A percentile compares a stretch with the other conserved stretches of the same genome.
phyloP scores from a whole-genome alignment of 768 basidiomycete species.

The Suillus weaverae region DNA sequence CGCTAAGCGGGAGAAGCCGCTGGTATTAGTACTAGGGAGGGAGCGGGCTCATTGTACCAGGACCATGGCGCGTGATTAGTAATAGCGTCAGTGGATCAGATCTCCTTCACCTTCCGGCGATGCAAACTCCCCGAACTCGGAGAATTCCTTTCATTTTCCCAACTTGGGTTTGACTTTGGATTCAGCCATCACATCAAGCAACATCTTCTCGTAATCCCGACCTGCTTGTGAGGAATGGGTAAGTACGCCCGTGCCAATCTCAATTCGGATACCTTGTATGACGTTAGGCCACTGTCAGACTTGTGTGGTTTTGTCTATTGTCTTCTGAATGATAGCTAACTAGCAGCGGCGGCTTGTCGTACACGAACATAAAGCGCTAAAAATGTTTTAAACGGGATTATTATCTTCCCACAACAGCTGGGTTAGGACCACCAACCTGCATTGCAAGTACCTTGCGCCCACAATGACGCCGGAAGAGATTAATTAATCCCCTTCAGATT shows the following conservation, averaged over 20 bases:
- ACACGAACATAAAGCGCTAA: background rate
- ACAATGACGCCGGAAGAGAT: background rate
- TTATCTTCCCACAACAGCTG: background rate
- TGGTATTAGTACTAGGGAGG: background rate
- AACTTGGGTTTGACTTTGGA: conserved; percentile 2
- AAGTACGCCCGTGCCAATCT: background rate
- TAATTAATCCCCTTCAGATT: background rate
- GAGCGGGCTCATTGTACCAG: background rate
- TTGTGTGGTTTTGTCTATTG: background rate
- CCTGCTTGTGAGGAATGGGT: background rate
- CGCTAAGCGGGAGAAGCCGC: background rate
- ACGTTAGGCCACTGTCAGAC: background rate
- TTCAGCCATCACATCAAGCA: background rate
- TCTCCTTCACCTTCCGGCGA: conserved; percentile 33
- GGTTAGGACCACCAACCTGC: background rate
- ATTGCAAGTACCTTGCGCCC: background rate
- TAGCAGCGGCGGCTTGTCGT: background rate
- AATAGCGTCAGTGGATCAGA: conserved; percentile 21
- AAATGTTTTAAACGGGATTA: background rate
- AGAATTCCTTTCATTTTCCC: conserved; percentile 21
- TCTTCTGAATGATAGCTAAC: background rate
- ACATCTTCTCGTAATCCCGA: background rate
- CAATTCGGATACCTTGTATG: background rate
- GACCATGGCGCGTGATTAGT: background rate
- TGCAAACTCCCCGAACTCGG: conserved; percentile 34